Evolutionary conservation across 2,329 filamentous ascomycete genomes (phyloP).

Genomic region (Hypoxylon sp.): DNA sequence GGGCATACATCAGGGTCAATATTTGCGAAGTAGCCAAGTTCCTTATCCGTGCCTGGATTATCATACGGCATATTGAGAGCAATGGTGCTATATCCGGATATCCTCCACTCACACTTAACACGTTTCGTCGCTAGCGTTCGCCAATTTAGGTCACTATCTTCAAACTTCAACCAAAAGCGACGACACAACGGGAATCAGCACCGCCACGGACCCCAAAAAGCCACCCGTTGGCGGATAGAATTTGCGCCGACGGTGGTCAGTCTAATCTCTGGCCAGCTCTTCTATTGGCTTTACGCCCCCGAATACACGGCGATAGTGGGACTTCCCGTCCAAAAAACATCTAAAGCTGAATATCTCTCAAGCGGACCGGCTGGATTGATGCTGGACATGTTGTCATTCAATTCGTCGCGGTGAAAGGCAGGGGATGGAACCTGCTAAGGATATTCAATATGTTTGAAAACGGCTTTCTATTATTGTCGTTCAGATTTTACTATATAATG

Average conservation of each 20-base stretch:
- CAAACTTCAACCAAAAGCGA: not conserved
- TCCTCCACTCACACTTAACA: not conserved
- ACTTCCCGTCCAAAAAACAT: slow-evolving; percentile 1
- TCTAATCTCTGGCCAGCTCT: not conserved
- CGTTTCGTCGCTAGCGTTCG: not conserved
- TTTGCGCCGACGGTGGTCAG: slow-evolving; percentile 19
- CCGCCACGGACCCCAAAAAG: slow-evolving; percentile 1
- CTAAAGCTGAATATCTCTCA: not conserved
- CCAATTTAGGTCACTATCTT: not conserved
- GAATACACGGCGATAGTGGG: slow-evolving; percentile 11
- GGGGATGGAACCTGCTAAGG: not conserved
- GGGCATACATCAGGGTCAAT: slow-evolving; percentile 1
- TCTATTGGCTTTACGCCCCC: slow-evolving; percentile 2
- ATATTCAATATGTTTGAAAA: not conserved
- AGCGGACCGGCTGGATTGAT: slow-evolving; percentile 18
- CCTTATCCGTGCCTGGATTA: not conserved
- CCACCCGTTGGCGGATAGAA: slow-evolving; percentile 22
- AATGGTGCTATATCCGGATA: not conserved
- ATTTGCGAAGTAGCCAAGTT: not conserved
- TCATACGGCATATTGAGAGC: not conserved
- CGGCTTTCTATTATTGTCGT: not conserved
- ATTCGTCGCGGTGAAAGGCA: not conserved
- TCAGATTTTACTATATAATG: not conserved
- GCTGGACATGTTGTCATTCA: not conserved
- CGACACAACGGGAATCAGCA: not conserved